A percentile compares a stretch with the other conserved stretches of the same genome.
phyloP scores from a whole-genome alignment of 352 stramenopile genomes.

The Globisporangium iwayamae region DNA sequence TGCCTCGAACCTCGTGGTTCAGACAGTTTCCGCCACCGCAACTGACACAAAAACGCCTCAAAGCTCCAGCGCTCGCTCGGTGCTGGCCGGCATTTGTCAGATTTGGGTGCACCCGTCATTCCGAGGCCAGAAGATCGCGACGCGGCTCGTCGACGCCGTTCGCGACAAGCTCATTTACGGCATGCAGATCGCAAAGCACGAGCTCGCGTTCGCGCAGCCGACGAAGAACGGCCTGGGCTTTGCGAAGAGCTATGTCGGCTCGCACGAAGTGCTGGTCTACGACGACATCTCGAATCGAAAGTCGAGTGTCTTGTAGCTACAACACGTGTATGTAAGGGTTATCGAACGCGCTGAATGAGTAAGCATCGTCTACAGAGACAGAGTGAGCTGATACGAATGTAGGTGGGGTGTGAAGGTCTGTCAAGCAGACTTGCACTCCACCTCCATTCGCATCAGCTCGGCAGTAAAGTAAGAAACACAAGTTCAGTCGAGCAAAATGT shows the following conservation, averaged over 20 bases:
- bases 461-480: no score
- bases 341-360: no score
- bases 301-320: background rate
- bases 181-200: slow-evolving; percentile 41
- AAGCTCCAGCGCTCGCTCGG: slow-evolving; percentile 1
- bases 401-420: no score
- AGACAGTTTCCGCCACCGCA: background rate
- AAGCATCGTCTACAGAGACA: no score
- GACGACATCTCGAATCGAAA: slow-evolving; percentile 14
- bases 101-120: slow-evolving; percentile 65
- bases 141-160: slow-evolving; percentile 53
- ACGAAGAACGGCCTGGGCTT: slow-evolving; percentile 60
- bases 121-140: slow-evolving; percentile 49
- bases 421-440: no score
- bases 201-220: slow-evolving; percentile 73
- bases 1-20: slow-evolving; percentile 8
- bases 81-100: slow-evolving; percentile 59
- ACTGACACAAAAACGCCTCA: background rate
- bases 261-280: slow-evolving; percentile 55
- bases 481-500: no score
- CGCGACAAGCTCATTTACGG: slow-evolving; percentile 74
- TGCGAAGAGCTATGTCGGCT: slow-evolving; percentile 47
- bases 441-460: no score
- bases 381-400: no score
- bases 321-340: no score